Conservation (phyloP, 345 rosid genomes). For the Triadica sebifera region DNA sequence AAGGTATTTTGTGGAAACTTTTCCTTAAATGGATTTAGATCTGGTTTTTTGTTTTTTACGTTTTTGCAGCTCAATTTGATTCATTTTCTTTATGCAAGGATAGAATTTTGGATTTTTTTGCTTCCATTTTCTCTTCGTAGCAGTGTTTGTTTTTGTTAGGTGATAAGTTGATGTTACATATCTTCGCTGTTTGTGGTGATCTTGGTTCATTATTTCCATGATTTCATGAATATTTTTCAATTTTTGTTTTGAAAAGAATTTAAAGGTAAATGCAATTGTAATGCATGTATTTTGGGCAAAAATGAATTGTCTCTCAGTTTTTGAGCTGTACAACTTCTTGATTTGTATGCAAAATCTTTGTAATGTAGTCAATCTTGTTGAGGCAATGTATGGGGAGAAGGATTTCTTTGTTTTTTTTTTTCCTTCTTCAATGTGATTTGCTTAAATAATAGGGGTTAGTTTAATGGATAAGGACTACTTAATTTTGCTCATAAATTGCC, state of each 20-base stretch:
- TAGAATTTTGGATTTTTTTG: not conserved
- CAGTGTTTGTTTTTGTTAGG: not conserved
- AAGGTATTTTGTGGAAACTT: not conserved
- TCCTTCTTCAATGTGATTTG: not conserved
- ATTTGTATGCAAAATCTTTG: not conserved
- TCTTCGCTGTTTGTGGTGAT: slow-evolving; percentile 22
- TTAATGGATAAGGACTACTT: not conserved
- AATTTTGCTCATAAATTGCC: not conserved
- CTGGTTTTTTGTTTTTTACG: slow-evolving; percentile 17
- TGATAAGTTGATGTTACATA: not conserved
- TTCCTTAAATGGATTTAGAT: slow-evolving; percentile 39
- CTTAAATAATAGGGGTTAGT: not conserved
- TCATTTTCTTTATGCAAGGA: not conserved
- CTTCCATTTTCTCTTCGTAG: not conserved
- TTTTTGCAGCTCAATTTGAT: slow-evolving; percentile 9
- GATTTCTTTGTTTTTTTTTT: not conserved
- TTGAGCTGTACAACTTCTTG: slow-evolving; percentile 2
- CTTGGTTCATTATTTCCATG: slow-evolving; percentile 29
- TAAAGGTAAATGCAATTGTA: slow-evolving; percentile 8
- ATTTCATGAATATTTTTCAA: not conserved
- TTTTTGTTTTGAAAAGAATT: not conserved
- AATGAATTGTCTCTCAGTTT: slow-evolving; percentile 1
- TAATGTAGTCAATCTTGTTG: slow-evolving; percentile 3
- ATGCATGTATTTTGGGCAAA: not conserved
- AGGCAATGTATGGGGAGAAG: not conserved